Conservation (phyloP, 345 rosid species). For the Murraya koenigii region DNA sequence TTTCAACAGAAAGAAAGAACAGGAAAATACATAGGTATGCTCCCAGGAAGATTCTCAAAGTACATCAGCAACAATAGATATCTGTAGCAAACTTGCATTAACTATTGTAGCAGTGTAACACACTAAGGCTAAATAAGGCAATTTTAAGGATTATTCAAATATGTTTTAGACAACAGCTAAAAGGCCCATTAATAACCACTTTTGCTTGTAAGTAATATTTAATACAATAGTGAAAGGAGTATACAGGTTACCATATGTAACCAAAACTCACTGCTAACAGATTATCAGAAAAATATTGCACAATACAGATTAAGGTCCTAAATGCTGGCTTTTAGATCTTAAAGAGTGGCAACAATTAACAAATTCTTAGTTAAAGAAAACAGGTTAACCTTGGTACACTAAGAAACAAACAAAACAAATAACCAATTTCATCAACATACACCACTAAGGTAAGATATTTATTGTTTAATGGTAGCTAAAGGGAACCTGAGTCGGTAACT, state of each 20-base stretch:
- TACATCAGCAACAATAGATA: not conserved
- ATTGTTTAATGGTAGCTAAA: not conserved
- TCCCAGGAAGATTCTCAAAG: not conserved
- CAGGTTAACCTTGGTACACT: not conserved
- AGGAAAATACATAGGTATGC: not conserved
- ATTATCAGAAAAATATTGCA: not conserved
- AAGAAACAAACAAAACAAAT: not conserved
- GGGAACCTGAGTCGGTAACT: conserved; percentile 62
- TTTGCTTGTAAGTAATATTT: not conserved
- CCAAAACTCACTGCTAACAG: not conserved
- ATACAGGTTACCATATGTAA: not conserved
- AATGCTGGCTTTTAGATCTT: not conserved
- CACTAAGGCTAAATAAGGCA: not conserved
- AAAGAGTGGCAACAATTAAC: not conserved
- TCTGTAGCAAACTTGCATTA: not conserved
- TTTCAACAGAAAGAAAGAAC: not conserved
- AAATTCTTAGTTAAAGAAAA: not conserved
- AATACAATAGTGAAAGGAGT: not conserved
- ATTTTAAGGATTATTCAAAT: not conserved
- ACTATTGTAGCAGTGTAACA: not conserved
- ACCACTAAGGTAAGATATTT: not conserved
- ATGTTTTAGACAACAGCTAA: not conserved
- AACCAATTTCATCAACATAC: not conserved
- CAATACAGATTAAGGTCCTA: conserved; percentile 4
- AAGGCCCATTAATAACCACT: not conserved